These are phyloP conservation scores for Gossypium ekmanianum DNA, from an alignment of 345 rosid genomes.

Conservation along the genomic window DNA sequence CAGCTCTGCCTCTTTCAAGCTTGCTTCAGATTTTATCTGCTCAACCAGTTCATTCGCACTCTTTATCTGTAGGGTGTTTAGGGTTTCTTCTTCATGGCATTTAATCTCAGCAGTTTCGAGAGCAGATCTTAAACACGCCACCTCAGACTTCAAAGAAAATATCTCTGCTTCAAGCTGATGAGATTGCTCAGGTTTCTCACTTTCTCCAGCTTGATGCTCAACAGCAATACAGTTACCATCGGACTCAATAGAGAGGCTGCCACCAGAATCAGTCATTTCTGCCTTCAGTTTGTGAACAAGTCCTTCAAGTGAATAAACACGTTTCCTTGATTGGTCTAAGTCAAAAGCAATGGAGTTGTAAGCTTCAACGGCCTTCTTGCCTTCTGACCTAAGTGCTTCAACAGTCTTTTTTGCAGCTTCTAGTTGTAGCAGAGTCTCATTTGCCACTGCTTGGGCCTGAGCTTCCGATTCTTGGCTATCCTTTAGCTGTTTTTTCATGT, in stretches of 20 bases:
- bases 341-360: conserved; percentile 57
- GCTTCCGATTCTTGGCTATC: conserved; percentile 74
- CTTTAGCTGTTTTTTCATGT: conserved; percentile 68
- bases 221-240: conserved; percentile 24
- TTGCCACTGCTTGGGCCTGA: conserved; percentile 56
- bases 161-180: conserved; percentile 48
- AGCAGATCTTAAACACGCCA: conserved; percentile 44
- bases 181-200: conserved; percentile 32
- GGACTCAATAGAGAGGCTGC: conserved; percentile 10
- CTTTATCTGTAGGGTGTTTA: conserved; percentile 37
- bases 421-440: conserved; percentile 65
- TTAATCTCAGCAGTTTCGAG: conserved; percentile 49
- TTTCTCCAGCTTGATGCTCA: conserved; percentile 26
- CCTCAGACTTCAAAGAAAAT: conserved; percentile 50
- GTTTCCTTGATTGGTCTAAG: conserved; percentile 62
- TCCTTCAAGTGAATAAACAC: conserved; percentile 50
- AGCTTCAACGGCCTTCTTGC: conserved; percentile 53
- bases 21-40: conserved; percentile 38
- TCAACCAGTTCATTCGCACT: conserved; percentile 49
- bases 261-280: conserved; percentile 13
- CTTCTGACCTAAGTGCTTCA: conserved; percentile 59
- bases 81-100: conserved; percentile 38
- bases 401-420: conserved; percentile 66
- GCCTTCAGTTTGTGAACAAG: conserved; percentile 37
- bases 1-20: conserved; percentile 51